Base-by-base conservation (phyloP, 2,329 filamentous ascomycete genomes). In the Stylonectria norvegica region DNA sequence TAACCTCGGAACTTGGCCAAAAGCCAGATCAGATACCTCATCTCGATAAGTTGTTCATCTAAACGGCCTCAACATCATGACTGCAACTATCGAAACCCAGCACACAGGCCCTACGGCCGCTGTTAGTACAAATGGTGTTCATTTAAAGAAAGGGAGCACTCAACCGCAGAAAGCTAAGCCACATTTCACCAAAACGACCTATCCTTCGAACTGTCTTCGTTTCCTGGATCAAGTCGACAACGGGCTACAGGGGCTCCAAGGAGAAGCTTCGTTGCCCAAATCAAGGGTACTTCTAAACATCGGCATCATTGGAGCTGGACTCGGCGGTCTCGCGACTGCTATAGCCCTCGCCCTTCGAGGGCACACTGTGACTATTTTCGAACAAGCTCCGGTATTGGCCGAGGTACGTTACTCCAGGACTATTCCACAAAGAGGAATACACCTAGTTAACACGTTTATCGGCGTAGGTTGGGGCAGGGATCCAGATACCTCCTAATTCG, bases 321-420 rank as follows among this genome's bases (percentile, higher is more conserved):
- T 71, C 2, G 66, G 67, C 5, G 67, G 68, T 12, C 55, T 71
- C 2, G 62, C 64, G 5, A 62, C 66, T 4, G 66, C 66, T 8
- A 62, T 69, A 20, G 60, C 60, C 4, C 56, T 69, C 10, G 56
- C 58, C 4, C 48, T 57, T 3, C 50, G 51, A 15, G 68, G 68
- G 4, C 65, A 69, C 41, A 31, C 42, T n/a, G 64, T 71, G 12
- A 60, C 51, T 0, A 58, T 71, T 0, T 56, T 68, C 10, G 69
- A 72, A 42, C 60, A 66, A 50, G 66, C 69, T 1, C 34, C 53
- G 0, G 42, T 55, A 5, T 56, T 73, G 1, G 61, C 53, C 27
- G 70, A 73, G 51, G 68, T 68, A 45, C 34, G 42, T 33, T 8
- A 25, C 2, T 19, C 31, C 22, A 34, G 12, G 34, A 16, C 4